Evolutionary conservation across 345 rosid genomes (phyloP), one percentile per base, ranked within the genome.

Genomic region (Salix koriyanagi): DNA sequence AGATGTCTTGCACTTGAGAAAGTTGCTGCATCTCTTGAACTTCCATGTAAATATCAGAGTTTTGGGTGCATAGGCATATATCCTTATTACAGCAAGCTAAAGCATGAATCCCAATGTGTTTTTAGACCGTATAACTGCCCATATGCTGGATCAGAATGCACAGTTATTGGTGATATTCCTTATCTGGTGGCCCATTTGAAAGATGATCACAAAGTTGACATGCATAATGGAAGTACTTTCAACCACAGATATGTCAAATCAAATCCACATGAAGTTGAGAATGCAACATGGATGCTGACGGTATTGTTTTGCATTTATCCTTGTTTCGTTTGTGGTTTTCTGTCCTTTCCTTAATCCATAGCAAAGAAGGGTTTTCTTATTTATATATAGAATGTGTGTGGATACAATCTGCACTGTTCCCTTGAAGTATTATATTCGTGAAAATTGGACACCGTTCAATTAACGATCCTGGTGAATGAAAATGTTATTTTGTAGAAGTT

Each of bases 251-350:
- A 92, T 77, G 94, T 92, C 69, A 92, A 92, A 70, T 86, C 94
- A 65, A 92, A 92, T 82, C 93, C 97, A 2, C 93, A 89, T 67
- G 97, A 90, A 80, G 94, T 89, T 37, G 94, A 89, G 86, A 92
- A 90, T 70, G 97, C 97, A 16, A 90, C 97, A 32, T 89, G 97
- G 94, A 90, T 92, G 97, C 78, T 89, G 67, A 92, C 97, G 90
- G 93, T 90, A 87, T 62, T 30, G 39, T 69, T 61, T 58, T 21
- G 3, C 67, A n/a, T 18, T 30, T 72, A 12, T 52, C 36, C 70
- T 41, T 71, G 23, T 67, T 74, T 36, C 19, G 30, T 25, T 46
- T 37, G 26, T 71, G 66, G 21, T 18, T n/a, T 70, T 73, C 25
- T 62, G 67, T 60, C 61, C 56, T 73, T 56, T 26, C 25, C 54